A percentile compares a stretch with the other conserved stretches of the same genome.
Conservation (phyloP, 495 filamentous ascomycete genomes). For the Hypoxylon rickii region DNA sequence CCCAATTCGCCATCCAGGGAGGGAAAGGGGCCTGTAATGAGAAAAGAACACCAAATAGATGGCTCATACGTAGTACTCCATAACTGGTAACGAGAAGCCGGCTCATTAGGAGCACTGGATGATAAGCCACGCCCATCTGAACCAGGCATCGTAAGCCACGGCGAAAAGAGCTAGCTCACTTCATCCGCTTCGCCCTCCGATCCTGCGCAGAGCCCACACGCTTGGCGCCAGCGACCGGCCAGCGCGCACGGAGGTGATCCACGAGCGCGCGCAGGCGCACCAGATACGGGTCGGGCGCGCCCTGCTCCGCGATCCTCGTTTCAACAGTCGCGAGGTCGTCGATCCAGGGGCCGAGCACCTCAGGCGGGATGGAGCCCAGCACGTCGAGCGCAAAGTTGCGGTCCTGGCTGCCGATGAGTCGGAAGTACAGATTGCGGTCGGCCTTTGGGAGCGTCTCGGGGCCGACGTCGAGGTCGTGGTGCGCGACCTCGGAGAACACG, state of each 20-base stretch:
- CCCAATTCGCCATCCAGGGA: too few relatives aligned
- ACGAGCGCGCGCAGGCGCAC: constrained; percentile 20
- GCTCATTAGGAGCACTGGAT: not conserved
- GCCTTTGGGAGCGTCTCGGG: constrained; percentile 17
- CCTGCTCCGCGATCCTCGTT: constrained; percentile 7
- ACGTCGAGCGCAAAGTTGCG: constrained; percentile 44
- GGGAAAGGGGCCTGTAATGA: not conserved
- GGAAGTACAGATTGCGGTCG: constrained; percentile 44
- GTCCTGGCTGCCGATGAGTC: constrained; percentile 44
- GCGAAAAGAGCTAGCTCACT: constrained; percentile 6
- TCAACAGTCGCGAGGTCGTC: constrained; percentile 28
- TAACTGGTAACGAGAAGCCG: not conserved
- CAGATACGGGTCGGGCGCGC: constrained; percentile 18
- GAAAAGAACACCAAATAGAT: not conserved
- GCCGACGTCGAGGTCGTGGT: constrained; percentile 38
- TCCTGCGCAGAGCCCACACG: constrained; percentile 7
- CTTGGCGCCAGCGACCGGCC: constrained; percentile 9
- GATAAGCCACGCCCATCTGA: not conserved
- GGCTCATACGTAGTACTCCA: not conserved
- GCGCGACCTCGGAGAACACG: constrained; percentile 45
- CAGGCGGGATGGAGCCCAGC: constrained; percentile 42
- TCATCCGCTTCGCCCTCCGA: constrained; percentile 19
- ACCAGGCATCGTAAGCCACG: not conserved
- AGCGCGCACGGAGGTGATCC: constrained; percentile 4
- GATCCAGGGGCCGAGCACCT: constrained; percentile 24